Conservation (phyloP, 371 early-diverging fungal genomes). For the Zychaea mexicana region DNA sequence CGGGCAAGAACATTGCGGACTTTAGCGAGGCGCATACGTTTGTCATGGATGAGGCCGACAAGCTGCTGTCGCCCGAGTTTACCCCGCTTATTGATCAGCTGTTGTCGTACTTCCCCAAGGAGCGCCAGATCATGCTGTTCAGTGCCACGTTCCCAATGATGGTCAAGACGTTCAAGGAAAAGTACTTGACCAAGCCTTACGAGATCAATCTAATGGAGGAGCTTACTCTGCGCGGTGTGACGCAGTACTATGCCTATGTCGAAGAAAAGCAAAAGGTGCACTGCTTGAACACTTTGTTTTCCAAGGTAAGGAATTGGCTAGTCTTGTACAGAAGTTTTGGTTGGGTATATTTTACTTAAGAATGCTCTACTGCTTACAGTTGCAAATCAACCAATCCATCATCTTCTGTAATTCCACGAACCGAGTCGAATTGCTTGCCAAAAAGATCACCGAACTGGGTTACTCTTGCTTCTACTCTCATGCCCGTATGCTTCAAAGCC, state of each 20-base stretch:
- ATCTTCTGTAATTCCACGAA: constrained; percentile 99
- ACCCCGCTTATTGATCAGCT: constrained; percentile 95
- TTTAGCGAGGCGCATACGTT: constrained; percentile 86
- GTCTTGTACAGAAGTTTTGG: too few species aligned
- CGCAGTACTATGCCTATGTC: constrained; percentile 99
- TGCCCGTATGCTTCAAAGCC: constrained; percentile 96
- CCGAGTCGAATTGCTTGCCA: constrained; percentile 96
- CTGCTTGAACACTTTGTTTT: constrained; percentile 96
- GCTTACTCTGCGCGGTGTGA: constrained; percentile 94
- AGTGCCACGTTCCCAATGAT: constrained; percentile 98
- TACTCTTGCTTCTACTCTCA: constrained; percentile 99
- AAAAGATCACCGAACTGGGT: constrained; percentile 98
- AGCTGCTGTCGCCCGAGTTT: constrained; percentile 95
- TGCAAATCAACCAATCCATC: constrained; percentile 99
- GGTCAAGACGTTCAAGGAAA: constrained; percentile 95
- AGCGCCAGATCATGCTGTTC: constrained; percentile 95
- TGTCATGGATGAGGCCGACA: constrained; percentile 99
- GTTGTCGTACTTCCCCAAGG: constrained; percentile 78
- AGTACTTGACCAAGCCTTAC: constrained; percentile 92
- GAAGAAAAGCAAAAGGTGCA: constrained; percentile 98
- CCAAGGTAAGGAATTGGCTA: constrained; percentile 81
- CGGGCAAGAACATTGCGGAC: constrained; percentile 86
- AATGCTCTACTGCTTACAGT: constrained; percentile 31
- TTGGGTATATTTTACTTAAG: neutral
- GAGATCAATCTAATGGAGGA: constrained; percentile 99